Evolutionary conservation across 2,329 filamentous ascomycete species (phyloP), one percentile per base, ranked within the genome.

Genomic region (Colletotrichum truncatum): DNA sequence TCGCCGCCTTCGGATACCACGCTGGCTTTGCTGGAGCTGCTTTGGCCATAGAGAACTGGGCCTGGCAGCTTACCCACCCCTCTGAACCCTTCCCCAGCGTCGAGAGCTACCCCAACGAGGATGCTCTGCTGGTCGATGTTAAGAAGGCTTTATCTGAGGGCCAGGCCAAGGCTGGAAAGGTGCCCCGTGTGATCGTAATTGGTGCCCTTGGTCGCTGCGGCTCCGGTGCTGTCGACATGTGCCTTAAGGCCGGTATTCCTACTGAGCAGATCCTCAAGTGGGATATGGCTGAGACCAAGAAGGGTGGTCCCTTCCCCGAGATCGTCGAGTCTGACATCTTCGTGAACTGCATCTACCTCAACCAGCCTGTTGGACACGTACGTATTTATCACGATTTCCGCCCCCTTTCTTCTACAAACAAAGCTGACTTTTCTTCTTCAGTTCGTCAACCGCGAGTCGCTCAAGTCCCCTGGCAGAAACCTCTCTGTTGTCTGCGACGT

Each of bases 291-390:
- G 93, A 97, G 85, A 97, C 93, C 2, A 84, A 84, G 63, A 86
- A 86, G 77, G 88, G 89, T 59, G 93, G 93, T 1, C 93, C 93
- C 9, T 96, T 94, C 79, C 79, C 84, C 68, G 93, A 96, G 81
- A 94, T 97, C 73, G 83, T 89, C 48, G 87, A 93, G 78, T 86
- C 83, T 66, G 89, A 93, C 73, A 90, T 93, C 74, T 93, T 94
- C 75, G 85, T 96, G 77, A 97, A 96, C 83, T 94, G 91, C 86
- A 95, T 97, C 77, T 97, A 97, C 81, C 89, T 98, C 41, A 88
- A 85, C 67, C 83, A 88, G 26, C 64, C 59, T 23, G 62, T 66
- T 45, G 54, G 54, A 34, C 64, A 53, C 59, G 57, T 65, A 52
- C 4, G 60, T 64, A n/a, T 4, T 14, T 34, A 2, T 34, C 8